A percentile compares a stretch with the other conserved stretches of the same genome.
Evolutionary conservation across 768 basidiomycete species (phyloP).

Genomic region (Naganishia vaughanmartiniae): DNA sequence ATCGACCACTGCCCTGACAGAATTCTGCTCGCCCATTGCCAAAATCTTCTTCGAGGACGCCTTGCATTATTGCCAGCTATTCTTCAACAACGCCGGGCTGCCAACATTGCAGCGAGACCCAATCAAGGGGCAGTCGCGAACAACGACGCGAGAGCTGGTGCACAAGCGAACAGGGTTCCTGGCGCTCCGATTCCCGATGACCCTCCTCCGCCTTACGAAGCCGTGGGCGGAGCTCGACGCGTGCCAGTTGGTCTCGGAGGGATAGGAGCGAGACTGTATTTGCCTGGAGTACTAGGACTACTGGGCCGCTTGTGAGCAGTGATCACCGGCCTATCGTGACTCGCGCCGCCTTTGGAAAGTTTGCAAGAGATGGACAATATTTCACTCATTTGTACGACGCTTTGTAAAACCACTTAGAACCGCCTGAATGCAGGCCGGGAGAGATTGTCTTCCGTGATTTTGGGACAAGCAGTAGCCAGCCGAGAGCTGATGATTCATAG

Average conservation of each 20-base stretch:
- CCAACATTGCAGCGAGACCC: neutral
- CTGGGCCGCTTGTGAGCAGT: neutral
- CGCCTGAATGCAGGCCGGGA: neutral
- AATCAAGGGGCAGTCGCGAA: neutral
- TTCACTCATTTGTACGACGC: neutral
- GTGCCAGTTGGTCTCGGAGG: neutral
- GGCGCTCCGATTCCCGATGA: neutral
- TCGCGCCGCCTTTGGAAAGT: too few relatives aligned
- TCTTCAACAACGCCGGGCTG: neutral
- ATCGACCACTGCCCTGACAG: conserved; percentile 9
- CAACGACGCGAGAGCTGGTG: neutral
- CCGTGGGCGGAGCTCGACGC: neutral
- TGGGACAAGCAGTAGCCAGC: neutral
- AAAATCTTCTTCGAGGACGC: neutral
- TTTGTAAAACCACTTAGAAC: neutral
- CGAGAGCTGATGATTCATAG: neutral
- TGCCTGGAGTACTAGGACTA: neutral
- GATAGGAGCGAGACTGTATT: neutral
- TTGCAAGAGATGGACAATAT: too few relatives aligned
- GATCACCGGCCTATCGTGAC: neutral
- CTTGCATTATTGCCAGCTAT: neutral
- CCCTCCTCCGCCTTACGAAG: conserved; percentile 6
- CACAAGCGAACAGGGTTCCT: too few relatives aligned
- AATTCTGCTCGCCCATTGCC: conserved; percentile 6
- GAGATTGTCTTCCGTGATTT: neutral